Evolutionary conservation across 2,329 filamentous ascomycete species (phyloP).

Genomic region (Claviceps monticola): DNA sequence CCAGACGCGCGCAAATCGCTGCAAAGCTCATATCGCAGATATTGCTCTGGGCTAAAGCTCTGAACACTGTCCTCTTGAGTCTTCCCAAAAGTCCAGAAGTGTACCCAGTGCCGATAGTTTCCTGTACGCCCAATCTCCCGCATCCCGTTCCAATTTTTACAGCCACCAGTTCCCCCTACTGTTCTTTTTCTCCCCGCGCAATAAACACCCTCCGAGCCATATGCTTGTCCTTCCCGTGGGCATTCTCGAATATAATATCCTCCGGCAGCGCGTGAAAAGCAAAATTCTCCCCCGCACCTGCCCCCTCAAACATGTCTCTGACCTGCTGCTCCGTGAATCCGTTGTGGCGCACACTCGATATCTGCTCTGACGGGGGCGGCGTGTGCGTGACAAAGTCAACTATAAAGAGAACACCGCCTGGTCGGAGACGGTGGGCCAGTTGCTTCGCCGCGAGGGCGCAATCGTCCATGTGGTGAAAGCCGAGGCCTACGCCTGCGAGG

Average conservation of each 20-base stretch:
- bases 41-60: too few relatives aligned
- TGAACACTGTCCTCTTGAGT: too few relatives aligned
- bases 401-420: constrained; percentile 53
- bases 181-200: constrained; percentile 12
- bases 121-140: too few relatives aligned
- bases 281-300: constrained; percentile 45
- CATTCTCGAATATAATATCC: constrained; percentile 29
- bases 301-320: constrained; percentile 45
- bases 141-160: too few relatives aligned
- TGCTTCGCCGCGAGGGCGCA: constrained; percentile 43
- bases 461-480: constrained; percentile 55
- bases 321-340: constrained; percentile 52
- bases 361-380: constrained; percentile 15
- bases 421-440: constrained; percentile 46
- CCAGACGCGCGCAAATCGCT: too few relatives aligned
- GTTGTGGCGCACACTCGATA: constrained; percentile 45
- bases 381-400: constrained; percentile 50
- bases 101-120: too few relatives aligned
- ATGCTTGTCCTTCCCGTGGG: constrained; percentile 17
- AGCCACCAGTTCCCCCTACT: background rate
- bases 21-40: too few relatives aligned
- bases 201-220: constrained; percentile 26
- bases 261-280: constrained; percentile 39
- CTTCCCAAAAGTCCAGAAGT: too few relatives aligned
- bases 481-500: constrained; percentile 46